Conservation (phyloP, 176 grass and related monocot species). For the Carex cristatella region DNA sequence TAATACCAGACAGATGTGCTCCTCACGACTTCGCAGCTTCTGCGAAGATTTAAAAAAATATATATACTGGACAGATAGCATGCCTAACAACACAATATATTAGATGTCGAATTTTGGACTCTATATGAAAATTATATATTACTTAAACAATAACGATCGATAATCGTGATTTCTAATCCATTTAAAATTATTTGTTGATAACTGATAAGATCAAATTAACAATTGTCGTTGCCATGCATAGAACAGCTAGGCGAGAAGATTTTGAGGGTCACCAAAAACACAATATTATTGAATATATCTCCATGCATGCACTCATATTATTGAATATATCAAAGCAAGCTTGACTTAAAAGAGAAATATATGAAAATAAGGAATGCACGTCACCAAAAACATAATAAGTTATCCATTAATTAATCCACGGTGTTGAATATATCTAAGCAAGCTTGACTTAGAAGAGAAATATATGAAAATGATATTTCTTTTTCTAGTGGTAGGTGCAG, state of each 20-base stretch:
- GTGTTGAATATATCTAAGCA: background rate
- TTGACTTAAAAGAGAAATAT: background rate
- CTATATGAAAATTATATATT: too few relatives aligned
- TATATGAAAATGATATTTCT: background rate
- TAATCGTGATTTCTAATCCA: too few relatives aligned
- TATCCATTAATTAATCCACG: background rate
- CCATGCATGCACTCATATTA: too few relatives aligned
- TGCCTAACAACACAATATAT: too few relatives aligned
- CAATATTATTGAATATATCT: background rate
- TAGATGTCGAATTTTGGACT: too few relatives aligned
- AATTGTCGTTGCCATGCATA: background rate
- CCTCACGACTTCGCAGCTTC: too few relatives aligned
- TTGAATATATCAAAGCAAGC: background rate
- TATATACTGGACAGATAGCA: too few relatives aligned
- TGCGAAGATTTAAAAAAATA: too few relatives aligned
- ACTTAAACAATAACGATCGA: too few relatives aligned
- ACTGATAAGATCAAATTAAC: background rate
- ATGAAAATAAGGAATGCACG: background rate
- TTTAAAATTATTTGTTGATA: background rate
- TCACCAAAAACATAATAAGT: background rate
- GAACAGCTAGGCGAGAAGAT: background rate
- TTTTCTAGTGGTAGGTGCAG: too few relatives aligned
- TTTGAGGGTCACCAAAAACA: background rate
- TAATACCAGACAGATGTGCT: too few relatives aligned
- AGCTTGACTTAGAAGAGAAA: too few relatives aligned